Conservation (phyloP, 441 rosid species). For the Brassica balearica region DNA sequence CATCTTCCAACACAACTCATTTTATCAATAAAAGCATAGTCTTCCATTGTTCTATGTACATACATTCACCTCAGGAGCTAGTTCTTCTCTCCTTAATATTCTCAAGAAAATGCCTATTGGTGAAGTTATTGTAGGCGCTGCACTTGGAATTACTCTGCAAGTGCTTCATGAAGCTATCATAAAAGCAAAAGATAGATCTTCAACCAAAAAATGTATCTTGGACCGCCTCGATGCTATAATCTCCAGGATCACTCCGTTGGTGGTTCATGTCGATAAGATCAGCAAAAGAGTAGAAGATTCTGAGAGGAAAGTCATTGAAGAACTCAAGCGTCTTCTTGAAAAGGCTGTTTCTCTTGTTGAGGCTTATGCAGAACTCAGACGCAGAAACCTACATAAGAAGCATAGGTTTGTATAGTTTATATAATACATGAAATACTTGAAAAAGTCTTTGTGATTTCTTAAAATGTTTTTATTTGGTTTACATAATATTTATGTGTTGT, state of each 20-base stretch:
- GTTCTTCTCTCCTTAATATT: slow-evolving; percentile 3
- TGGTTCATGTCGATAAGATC: slow-evolving; percentile 17
- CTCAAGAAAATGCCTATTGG: slow-evolving; percentile 17
- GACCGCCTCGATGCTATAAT: slow-evolving; percentile 32
- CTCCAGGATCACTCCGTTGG: slow-evolving; percentile 29
- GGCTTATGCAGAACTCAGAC: slow-evolving; percentile 28
- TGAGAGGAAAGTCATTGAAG: slow-evolving; percentile 16
- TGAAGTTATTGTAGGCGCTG: slow-evolving; percentile 15
- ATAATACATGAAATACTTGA: background rate
- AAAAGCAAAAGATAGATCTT: slow-evolving; percentile 22
- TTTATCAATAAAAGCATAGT: background rate
- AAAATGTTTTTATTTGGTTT: background rate
- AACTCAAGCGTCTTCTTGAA: slow-evolving; percentile 24
- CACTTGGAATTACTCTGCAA: slow-evolving; percentile 17
- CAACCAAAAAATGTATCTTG: slow-evolving; percentile 22
- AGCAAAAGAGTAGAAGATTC: slow-evolving; percentile 30
- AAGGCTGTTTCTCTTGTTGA: slow-evolving; percentile 15
- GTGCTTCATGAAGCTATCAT: slow-evolving; percentile 9
- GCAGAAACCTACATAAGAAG: slow-evolving; percentile 33
- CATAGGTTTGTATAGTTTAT: slow-evolving; percentile 28
- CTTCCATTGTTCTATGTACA: background rate
- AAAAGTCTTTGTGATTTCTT: too few relatives aligned
- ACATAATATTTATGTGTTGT: background rate
- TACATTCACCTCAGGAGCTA: too few relatives aligned
- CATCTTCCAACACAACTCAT: background rate